Evolutionary conservation across 148 eudicot genomes (phyloP).

Genomic region (Simmondsia chinensis): DNA sequence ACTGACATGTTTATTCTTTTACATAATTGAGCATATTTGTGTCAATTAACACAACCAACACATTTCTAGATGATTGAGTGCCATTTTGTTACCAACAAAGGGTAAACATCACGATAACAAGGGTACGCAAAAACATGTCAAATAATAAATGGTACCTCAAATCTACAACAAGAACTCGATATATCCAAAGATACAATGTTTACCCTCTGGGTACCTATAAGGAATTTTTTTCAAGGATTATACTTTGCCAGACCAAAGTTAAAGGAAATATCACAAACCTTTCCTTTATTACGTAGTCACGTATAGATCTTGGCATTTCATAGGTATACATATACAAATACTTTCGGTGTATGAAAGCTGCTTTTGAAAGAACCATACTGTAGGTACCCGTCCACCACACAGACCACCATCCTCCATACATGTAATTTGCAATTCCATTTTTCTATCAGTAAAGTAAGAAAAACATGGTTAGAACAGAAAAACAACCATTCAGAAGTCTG

Average conservation of each 20-base stretch:
- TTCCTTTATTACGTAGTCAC: constrained; percentile 48
- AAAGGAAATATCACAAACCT: constrained; percentile 18
- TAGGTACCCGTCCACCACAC: constrained; percentile 80
- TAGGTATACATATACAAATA: constrained; percentile 56
- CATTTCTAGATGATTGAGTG: no score
- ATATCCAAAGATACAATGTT: no score
- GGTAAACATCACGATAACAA: no score
- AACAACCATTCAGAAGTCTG: background rate
- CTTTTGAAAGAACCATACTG: constrained; percentile 71
- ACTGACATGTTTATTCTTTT: no score
- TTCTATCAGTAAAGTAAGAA: constrained; percentile 21
- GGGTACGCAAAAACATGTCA: no score
- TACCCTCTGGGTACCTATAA: no score
- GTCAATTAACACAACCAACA: no score
- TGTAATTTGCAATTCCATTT: constrained; percentile 18
- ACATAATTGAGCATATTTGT: no score
- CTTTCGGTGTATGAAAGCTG: constrained; percentile 61
- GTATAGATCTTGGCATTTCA: constrained; percentile 50
- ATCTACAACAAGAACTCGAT: no score
- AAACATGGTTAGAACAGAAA: background rate
- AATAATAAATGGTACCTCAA: no score
- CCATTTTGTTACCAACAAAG: no score
- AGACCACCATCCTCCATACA: constrained; percentile 80
- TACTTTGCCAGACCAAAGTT: background rate
- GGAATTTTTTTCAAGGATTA: no score